Evolutionary conservation across 2,329 filamentous ascomycete species (phyloP).

Genomic region (Cladorrhinum sp.): DNA sequence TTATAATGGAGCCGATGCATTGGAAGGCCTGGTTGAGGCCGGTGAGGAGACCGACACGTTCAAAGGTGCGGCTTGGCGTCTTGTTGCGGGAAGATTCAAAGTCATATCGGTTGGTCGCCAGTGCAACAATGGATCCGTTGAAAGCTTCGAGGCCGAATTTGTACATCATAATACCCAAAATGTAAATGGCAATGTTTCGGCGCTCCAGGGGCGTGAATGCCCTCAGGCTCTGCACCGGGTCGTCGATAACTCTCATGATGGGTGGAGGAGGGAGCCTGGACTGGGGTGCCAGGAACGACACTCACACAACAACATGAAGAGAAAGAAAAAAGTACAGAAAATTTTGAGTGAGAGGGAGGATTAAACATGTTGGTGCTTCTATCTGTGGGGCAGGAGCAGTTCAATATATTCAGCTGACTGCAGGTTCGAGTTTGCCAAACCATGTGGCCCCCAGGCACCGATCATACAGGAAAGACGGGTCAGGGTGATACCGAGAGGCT

Average conservation of each 20-base stretch:
- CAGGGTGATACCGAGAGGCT: neutral
- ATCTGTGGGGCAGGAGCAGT: neutral
- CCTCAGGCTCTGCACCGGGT: conserved; percentile 15
- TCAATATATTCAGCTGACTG: neutral
- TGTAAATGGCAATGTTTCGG: conserved; percentile 45
- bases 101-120: conserved; percentile 50
- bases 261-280: neutral
- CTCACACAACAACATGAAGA: neutral
- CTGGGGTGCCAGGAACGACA: neutral
- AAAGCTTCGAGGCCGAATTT: conserved; percentile 51
- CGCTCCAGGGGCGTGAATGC: conserved; percentile 37
- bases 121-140: conserved; percentile 47
- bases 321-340: neutral
- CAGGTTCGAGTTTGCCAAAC: too few species aligned
- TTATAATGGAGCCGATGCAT: conserved; percentile 48
- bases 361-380: neutral
- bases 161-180: conserved; percentile 49
- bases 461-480: neutral
- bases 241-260: conserved; percentile 19
- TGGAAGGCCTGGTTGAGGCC: conserved; percentile 50
- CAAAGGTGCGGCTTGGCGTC: conserved; percentile 39
- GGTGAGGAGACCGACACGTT: conserved; percentile 44
- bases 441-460: neutral
- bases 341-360: neutral
- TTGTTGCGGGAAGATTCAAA: conserved; percentile 37